phyloP scores from a whole-genome alignment of 345 rosid species.

The Hibiscus syriacus region DNA sequence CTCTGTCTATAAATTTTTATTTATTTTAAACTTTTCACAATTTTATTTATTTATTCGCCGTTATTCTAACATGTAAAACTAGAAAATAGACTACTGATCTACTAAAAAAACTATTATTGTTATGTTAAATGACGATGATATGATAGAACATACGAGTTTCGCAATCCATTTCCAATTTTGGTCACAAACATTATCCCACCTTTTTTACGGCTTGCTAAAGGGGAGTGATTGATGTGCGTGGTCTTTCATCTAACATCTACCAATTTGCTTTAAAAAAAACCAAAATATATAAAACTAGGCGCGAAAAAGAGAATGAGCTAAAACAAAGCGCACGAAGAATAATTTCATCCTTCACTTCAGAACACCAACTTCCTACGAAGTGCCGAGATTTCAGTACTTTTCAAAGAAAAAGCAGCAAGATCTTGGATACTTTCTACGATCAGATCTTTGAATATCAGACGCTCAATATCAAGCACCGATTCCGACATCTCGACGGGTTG shows the following conservation, averaged over 20 bases:
- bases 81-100: too few relatives aligned
- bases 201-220: constrained; percentile 18
- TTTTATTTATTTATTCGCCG: too few relatives aligned
- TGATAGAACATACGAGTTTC: constrained; percentile 10
- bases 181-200: neutral
- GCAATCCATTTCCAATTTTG: constrained; percentile 5
- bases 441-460: constrained; percentile 76
- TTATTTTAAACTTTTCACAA: too few relatives aligned
- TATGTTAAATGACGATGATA: neutral
- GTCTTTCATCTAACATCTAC: constrained; percentile 5
- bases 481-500: constrained; percentile 66
- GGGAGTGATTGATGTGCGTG: constrained; percentile 25
- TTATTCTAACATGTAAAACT: too few relatives aligned
- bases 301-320: neutral
- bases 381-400: constrained; percentile 12
- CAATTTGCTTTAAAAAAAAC: constrained; percentile 7
- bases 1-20: too few relatives aligned
- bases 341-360: constrained; percentile 25
- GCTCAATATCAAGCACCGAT: constrained; percentile 62
- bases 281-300: neutral
- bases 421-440: constrained; percentile 72
- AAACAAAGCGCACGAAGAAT: constrained; percentile 10
- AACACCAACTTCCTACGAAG: constrained; percentile 65
- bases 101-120: too few relatives aligned
- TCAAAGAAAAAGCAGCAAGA: constrained; percentile 36